Evolutionary conservation across 208 protist genomes (phyloP).

Genomic region (Zelonia costaricensis): DNA sequence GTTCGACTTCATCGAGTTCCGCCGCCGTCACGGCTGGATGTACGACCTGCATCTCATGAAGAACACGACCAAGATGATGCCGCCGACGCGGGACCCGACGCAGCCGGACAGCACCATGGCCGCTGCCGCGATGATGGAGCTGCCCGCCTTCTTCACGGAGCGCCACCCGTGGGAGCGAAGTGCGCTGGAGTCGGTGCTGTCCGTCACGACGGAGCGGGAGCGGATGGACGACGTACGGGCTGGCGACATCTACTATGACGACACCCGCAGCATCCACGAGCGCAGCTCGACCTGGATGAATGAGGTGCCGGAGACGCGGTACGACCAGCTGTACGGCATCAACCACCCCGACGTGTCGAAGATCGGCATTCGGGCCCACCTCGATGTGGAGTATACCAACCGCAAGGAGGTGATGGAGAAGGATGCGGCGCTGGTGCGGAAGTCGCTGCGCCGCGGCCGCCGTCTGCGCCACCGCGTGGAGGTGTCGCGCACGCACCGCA

Average conservation of each 20-base stretch:
- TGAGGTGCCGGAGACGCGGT: constrained; percentile 88
- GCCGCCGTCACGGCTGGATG: constrained; percentile 87
- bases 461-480: constrained; percentile 82
- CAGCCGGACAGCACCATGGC: constrained; percentile 58
- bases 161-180: constrained; percentile 71
- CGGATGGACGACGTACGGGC: constrained; percentile 76
- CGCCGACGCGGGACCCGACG: constrained; percentile 68
- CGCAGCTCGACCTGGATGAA: constrained; percentile 86
- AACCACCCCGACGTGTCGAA: constrained; percentile 82
- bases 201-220: constrained; percentile 48
- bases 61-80: constrained; percentile 66
- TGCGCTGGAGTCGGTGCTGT: constrained; percentile 67
- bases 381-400: constrained; percentile 84
- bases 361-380: constrained; percentile 86
- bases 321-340: constrained; percentile 87
- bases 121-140: constrained; percentile 51
- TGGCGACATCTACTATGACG: constrained; percentile 86
- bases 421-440: constrained; percentile 77
- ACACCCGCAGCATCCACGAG: constrained; percentile 63
- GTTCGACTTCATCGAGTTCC: constrained; percentile 92
- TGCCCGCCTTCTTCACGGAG: constrained; percentile 82
- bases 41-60: constrained; percentile 88
- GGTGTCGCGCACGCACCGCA: constrained; percentile 71
- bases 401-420: constrained; percentile 71
- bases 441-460: constrained; percentile 62